Percentiles rank a stretch among this genome's conserved stretches.
Evolutionary conservation across 1,139 yeast genomes (phyloP).

Genomic region (Suhomyces choctaworum): DNA sequence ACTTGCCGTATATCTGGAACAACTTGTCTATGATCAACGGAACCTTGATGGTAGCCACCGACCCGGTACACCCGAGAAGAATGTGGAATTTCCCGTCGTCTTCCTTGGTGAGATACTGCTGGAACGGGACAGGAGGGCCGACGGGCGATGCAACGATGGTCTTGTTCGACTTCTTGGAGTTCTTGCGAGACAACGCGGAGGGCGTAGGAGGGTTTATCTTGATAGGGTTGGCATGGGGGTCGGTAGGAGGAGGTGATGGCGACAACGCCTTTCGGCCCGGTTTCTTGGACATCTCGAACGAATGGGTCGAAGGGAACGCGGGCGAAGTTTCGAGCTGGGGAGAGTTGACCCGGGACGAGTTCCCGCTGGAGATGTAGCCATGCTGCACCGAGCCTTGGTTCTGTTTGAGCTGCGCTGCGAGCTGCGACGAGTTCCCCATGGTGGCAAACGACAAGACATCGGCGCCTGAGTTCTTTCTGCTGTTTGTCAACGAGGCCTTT

Average conservation of each 20-base stretch:
- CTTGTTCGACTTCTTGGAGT: conserved; percentile 23
- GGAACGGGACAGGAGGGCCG: conserved; percentile 74
- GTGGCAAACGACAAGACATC: conserved; percentile 18
- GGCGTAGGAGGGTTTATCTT: conserved; percentile 5
- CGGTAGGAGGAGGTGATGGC: conserved; percentile 14
- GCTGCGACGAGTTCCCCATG: conserved; percentile 6
- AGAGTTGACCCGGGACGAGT: conserved; percentile 16
- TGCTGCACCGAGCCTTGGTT: conserved; percentile 4
- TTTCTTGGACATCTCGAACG: conserved; percentile 11
- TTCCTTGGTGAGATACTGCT: conserved; percentile 65
- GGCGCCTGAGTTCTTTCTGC: conserved; percentile 12
- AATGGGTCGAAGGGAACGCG: conserved; percentile 5
- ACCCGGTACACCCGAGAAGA: conserved; percentile 89
- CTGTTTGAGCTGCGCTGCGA: conserved; percentile 9
- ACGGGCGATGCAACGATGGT: conserved; percentile 52
- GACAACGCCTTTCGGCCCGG: conserved; percentile 9
- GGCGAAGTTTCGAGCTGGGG: conserved; percentile 14
- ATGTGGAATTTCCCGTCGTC: conserved; percentile 86
- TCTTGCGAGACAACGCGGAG: conserved; percentile 8
- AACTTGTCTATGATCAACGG: conserved; percentile 83
- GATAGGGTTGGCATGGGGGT: conserved; percentile 5
- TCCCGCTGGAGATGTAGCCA: conserved; percentile 11
- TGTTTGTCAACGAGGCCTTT: conserved; percentile 15
- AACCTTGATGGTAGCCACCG: conserved; percentile 93
- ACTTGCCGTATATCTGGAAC: conserved; percentile 69